phyloP scores from a whole-genome alignment of 331 rosid species.

The Acacia pycnantha region DNA sequence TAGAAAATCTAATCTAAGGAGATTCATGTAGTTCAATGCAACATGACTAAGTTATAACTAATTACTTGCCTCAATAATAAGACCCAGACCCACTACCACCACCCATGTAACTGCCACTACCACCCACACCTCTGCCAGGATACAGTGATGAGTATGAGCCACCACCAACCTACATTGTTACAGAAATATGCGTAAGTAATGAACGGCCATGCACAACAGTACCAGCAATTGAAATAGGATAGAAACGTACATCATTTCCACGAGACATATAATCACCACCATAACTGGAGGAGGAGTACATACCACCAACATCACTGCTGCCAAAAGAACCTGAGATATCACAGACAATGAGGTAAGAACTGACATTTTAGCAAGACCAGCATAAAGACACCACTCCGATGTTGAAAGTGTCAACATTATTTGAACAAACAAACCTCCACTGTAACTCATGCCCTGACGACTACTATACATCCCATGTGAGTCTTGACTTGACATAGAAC shows the following conservation, averaged over 20 bases:
- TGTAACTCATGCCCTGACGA: constrained; percentile 64
- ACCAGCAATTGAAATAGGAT: background rate
- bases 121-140: constrained; percentile 74
- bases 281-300: constrained; percentile 96
- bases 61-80: constrained; percentile 81
- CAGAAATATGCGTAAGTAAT: background rate
- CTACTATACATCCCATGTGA: constrained; percentile 80
- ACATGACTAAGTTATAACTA: background rate
- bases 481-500: constrained; percentile 71
- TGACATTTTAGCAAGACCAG: background rate
- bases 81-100: constrained; percentile 82
- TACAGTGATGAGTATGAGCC: constrained; percentile 89
- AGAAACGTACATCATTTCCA: constrained; percentile 77
- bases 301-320: constrained; percentile 72
- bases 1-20: constrained; percentile 8
- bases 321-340: constrained; percentile 71
- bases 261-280: constrained; percentile 88
- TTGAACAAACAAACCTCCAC: constrained; percentile 53
- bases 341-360: constrained; percentile 8
- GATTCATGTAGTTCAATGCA: constrained; percentile 9
- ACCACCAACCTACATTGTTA: constrained; percentile 73
- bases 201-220: background rate
- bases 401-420: constrained; percentile 13
- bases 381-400: background rate
- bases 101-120: constrained; percentile 84